A percentile compares a stretch with the other conserved stretches of the same genome.
phyloP scores from a whole-genome alignment of 129 eudicot species.

The sunflower (Helianthus annuus) region HanXRQr2.0-SUNRISE NC_035445.2:85344397-85344896 shows the following conservation, averaged over 20 bases:
- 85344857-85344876: not conserved
- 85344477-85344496: not conserved
- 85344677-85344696: not conserved
- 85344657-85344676: not conserved
- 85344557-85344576: not conserved
- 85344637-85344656: not conserved
- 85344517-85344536: slow-evolving; percentile 6
- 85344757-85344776: not conserved
- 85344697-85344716: slow-evolving; percentile 13
- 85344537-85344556: not conserved
- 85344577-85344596: slow-evolving; percentile 17
- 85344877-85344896: not conserved
- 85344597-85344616: not conserved
- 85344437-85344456: not conserved
- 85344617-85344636: not conserved
- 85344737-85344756: not conserved
- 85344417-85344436: not conserved
- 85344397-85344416: not conserved
- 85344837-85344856: not conserved
- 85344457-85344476: not conserved
- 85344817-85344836: not conserved
- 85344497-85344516: not conserved
- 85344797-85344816: not conserved
- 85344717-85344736: not conserved
- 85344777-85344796: not conserved